A percentile compares a stretch with the other conserved stretches of the same genome.
These are phyloP conservation scores for Hymenoscyphus occultus DNA, from an alignment of 2,329 filamentous ascomycete genomes.

Conservation along the genomic window DNA sequence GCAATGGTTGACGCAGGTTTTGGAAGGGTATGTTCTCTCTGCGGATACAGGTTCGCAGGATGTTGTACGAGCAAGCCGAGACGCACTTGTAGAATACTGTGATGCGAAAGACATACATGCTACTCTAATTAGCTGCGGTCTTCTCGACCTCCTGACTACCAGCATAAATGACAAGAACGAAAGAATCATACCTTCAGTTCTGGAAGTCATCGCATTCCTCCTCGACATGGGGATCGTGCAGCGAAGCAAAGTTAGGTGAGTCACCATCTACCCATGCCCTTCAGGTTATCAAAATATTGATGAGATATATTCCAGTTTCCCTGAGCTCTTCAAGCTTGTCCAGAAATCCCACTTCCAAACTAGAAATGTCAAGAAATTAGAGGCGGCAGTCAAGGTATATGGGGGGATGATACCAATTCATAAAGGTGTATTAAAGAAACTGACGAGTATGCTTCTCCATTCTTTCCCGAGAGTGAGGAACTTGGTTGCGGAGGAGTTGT, in stretches of 20 bases:
- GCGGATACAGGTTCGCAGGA: constrained; percentile 77
- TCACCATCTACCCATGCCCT: not conserved
- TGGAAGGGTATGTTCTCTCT: constrained; percentile 68
- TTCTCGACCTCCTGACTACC: constrained; percentile 53
- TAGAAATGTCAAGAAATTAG: constrained; percentile 75
- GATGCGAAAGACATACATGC: constrained; percentile 12
- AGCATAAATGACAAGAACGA: constrained; percentile 52
- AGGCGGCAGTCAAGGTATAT: constrained; percentile 79
- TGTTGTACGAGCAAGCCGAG: constrained; percentile 65
- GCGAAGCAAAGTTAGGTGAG: constrained; percentile 35
- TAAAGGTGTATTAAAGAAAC: constrained; percentile 56
- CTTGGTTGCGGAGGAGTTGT: constrained; percentile 59
- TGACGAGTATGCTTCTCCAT: constrained; percentile 72
- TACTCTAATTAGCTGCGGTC: constrained; percentile 46
- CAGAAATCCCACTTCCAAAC: constrained; percentile 83
- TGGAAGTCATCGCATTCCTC: constrained; percentile 77
- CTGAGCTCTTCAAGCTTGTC: constrained; percentile 63
- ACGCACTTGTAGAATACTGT: constrained; percentile 59
- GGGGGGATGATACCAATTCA: constrained; percentile 56
- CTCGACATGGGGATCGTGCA: constrained; percentile 59
- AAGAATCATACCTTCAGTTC: constrained; percentile 67
- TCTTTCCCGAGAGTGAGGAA: constrained; percentile 74
- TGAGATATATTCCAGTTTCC: constrained; percentile 41
- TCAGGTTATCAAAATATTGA: not conserved
- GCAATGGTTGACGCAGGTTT: constrained; percentile 50